These are phyloP conservation scores for Somion occarium DNA, from an alignment of 1,284 basidiomycete genomes.

Conservation along the genomic window DNA sequence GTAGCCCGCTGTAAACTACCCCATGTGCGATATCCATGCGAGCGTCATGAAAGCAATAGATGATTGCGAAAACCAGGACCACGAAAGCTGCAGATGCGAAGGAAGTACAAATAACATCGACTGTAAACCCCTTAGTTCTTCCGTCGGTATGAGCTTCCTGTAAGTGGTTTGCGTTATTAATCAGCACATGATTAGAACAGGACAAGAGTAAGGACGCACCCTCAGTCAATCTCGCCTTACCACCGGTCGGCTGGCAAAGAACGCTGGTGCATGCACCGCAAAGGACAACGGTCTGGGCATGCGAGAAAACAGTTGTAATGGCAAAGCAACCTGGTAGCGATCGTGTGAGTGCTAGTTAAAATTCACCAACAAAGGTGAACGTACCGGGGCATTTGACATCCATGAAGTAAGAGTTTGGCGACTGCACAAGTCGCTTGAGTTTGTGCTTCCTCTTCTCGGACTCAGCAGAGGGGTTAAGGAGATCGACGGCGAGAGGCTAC, in stretches of 20 bases:
- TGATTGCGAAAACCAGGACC: conserved; percentile 2
- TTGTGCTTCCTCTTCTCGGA: conserved; percentile 92
- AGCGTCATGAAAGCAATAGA: conserved; percentile 3
- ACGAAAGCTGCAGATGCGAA: not conserved
- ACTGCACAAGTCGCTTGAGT: conserved; percentile 99
- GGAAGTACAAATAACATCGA: not conserved
- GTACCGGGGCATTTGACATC: conserved; percentile 98
- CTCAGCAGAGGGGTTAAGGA: conserved; percentile 93
- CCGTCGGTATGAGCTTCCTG: conserved; percentile 84
- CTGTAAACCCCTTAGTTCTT: conserved; percentile 56
- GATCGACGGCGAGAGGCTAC: conserved; percentile 96
- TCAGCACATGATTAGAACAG: conserved; percentile 2
- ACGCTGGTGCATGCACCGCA: conserved; percentile 94
- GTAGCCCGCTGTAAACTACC: not conserved
- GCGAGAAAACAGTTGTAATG: conserved; percentile 94
- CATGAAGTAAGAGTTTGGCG: conserved; percentile 99
- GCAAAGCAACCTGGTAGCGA: conserved; percentile 75
- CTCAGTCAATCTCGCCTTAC: conserved; percentile 97
- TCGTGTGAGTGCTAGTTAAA: conserved; percentile 3
- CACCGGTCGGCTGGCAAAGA: conserved; percentile 98
- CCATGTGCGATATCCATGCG: conserved; percentile 5
- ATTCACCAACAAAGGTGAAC: conserved; percentile 20
- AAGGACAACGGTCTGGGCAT: conserved; percentile 90
- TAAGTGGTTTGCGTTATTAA: conserved; percentile 9
- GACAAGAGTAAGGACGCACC: conserved; percentile 53